Evolutionary conservation across 345 rosid genomes (phyloP).

Genomic region (Triadica sebifera): DNA sequence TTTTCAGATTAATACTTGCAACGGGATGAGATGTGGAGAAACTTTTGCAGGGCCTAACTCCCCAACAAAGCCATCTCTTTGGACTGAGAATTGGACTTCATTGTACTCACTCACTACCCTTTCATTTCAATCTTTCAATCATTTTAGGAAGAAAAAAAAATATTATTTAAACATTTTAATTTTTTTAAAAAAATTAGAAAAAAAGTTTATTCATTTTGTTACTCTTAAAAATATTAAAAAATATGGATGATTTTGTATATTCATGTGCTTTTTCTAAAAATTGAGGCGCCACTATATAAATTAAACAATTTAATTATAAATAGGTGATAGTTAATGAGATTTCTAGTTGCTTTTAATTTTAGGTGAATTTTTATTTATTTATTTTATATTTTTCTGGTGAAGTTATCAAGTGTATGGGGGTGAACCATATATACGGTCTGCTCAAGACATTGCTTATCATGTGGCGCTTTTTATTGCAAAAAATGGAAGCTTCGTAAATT

Average conservation of each 20-base stretch:
- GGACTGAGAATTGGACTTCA: slow-evolving; percentile 95
- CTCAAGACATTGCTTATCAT: slow-evolving; percentile 78
- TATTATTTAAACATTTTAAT: too few relatives aligned
- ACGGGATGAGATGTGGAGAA: slow-evolving; percentile 78
- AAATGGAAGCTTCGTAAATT: slow-evolving; percentile 82
- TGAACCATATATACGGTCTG: slow-evolving; percentile 48
- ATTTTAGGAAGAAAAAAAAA: too few relatives aligned
- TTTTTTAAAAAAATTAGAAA: too few relatives aligned
- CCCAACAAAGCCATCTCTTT: slow-evolving; percentile 71
- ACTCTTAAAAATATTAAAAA: too few relatives aligned
- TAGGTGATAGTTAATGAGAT: too few relatives aligned
- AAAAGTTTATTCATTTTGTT: too few relatives aligned
- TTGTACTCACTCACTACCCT: slow-evolving; percentile 39
- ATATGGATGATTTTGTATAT: too few relatives aligned
- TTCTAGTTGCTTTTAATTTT: too few relatives aligned
- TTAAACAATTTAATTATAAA: too few relatives aligned
- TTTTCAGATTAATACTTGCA: slow-evolving; percentile 73
- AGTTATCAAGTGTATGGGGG: slow-evolving; percentile 73
- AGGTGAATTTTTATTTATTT: neutral
- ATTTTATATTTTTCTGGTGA: neutral
- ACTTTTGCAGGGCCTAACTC: slow-evolving; percentile 82
- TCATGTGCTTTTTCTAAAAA: too few relatives aligned
- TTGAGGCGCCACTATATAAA: too few relatives aligned
- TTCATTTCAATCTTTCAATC: neutral
- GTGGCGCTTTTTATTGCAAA: slow-evolving; percentile 70